Percentiles rank a stretch among this genome's conserved stretches.
phyloP scores from a whole-genome alignment of 441 rosid species.

The Kokia cookei region DNA sequence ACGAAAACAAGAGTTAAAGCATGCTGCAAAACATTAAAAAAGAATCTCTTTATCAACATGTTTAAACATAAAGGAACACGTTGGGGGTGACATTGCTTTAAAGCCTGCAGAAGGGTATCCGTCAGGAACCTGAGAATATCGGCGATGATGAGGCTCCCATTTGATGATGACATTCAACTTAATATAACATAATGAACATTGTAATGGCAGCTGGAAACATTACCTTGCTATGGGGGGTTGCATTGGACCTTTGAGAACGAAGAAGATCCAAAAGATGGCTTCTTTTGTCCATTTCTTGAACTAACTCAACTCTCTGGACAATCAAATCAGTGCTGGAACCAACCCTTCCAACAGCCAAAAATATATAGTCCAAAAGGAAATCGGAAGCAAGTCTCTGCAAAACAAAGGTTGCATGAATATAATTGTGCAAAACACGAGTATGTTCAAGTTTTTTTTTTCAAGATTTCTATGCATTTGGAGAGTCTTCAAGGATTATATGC shows the following conservation, averaged over 20 bases:
- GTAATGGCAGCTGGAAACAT: background rate
- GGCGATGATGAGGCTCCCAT: background rate
- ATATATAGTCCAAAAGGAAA: conserved; percentile 68
- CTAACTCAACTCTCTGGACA: conserved; percentile 87
- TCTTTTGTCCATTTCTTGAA: conserved; percentile 84
- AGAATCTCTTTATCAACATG: background rate
- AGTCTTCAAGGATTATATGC: background rate
- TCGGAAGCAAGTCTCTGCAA: conserved; percentile 96
- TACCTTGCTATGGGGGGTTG: conserved; percentile 66
- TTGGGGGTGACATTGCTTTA: background rate
- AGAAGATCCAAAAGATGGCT: conserved; percentile 94
- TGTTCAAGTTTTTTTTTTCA: too few relatives aligned
- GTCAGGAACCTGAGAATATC: background rate
- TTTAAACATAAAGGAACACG: background rate
- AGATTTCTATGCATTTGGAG: too few relatives aligned
- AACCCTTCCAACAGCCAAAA: conserved; percentile 97
- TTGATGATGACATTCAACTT: background rate
- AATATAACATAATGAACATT: background rate
- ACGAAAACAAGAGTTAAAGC: conserved; percentile 86
- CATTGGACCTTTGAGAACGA: conserved; percentile 78
- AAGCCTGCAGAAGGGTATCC: background rate
- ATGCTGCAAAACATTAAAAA: conserved; percentile 45
- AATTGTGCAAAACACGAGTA: too few relatives aligned
- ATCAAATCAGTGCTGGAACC: conserved; percentile 97
- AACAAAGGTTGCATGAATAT: background rate